A percentile compares a stretch with the other conserved stretches of the same genome.
These are phyloP conservation scores for Pseudozyma sp. DNA, from an alignment of 1,284 basidiomycete species.

Conservation along the genomic window DNA sequence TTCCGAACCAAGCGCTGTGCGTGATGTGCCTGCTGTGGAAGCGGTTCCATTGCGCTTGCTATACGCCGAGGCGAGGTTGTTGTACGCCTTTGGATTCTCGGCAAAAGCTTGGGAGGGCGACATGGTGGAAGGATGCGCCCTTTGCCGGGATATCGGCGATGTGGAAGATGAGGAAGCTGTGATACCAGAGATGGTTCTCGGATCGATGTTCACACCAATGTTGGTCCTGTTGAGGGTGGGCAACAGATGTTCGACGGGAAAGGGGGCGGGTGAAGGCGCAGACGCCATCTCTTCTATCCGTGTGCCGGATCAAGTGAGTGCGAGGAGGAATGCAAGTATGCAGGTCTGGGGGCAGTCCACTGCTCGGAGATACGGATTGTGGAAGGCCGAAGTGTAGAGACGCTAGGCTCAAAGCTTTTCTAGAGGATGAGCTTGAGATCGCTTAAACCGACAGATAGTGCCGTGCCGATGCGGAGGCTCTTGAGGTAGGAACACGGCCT, in stretches of 20 bases:
- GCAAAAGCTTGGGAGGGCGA: conserved; percentile 22
- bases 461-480: neutral
- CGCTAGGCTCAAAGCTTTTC: no score
- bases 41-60: conserved; percentile 41
- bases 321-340: neutral
- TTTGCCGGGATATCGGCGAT: conserved; percentile 14
- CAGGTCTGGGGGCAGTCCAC: neutral
- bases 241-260: conserved; percentile 22
- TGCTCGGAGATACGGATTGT: neutral
- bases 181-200: conserved; percentile 28
- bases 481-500: neutral
- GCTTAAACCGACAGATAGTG: neutral
- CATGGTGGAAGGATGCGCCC: conserved; percentile 21
- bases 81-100: conserved; percentile 32
- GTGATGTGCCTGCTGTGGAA: conserved; percentile 15
- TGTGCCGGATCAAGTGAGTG: conserved; percentile 12
- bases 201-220: conserved; percentile 28
- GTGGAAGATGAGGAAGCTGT: conserved; percentile 4
- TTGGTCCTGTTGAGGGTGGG: conserved; percentile 17
- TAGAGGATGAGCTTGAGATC: neutral
- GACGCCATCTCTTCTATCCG: conserved; percentile 43
- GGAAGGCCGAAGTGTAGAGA: neutral
- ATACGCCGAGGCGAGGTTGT: conserved; percentile 37
- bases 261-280: conserved; percentile 31
- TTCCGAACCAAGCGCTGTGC: conserved; percentile 13